Conservation (phyloP, 1,139 yeast genomes). For the Neolecta irregularis region DNA sequence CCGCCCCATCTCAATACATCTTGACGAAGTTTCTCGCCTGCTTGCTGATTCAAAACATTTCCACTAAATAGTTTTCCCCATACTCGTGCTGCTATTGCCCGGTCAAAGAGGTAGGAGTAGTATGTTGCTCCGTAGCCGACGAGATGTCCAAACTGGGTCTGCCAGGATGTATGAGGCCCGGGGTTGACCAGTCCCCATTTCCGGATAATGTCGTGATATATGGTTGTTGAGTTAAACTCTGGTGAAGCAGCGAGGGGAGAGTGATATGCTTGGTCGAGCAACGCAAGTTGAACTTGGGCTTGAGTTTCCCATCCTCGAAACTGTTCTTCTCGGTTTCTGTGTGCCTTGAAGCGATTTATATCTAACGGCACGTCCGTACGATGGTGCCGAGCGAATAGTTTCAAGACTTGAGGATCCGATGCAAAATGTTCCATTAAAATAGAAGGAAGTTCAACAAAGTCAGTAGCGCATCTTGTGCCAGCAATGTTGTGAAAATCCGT, state of each 20-base stretch:
- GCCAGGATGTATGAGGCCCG: slow-evolving; percentile 55
- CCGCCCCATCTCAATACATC: slow-evolving; percentile 89
- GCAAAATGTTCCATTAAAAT: slow-evolving; percentile 91
- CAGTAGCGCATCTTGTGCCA: slow-evolving; percentile 92
- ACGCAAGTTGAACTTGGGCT: slow-evolving; percentile 80
- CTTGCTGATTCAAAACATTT: slow-evolving; percentile 46
- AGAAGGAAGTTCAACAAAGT: slow-evolving; percentile 91
- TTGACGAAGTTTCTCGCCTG: slow-evolving; percentile 60
- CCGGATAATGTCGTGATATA: slow-evolving; percentile 53
- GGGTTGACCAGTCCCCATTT: slow-evolving; percentile 27
- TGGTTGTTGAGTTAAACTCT: slow-evolving; percentile 33
- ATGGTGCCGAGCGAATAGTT: slow-evolving; percentile 60
- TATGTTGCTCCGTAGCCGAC: slow-evolving; percentile 91
- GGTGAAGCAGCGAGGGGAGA: slow-evolving; percentile 27
- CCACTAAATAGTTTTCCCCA: slow-evolving; percentile 55
- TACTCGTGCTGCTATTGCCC: slow-evolving; percentile 80
- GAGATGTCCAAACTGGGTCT: slow-evolving; percentile 84
- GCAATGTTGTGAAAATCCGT: slow-evolving; percentile 80
- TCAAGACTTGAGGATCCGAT: slow-evolving; percentile 58
- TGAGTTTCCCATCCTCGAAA: slow-evolving; percentile 61
- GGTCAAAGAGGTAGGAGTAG: slow-evolving; percentile 77
- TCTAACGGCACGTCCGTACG: slow-evolving; percentile 43
- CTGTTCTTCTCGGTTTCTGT: slow-evolving; percentile 26
- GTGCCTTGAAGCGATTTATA: slow-evolving; percentile 32
- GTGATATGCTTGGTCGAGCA: slow-evolving; percentile 71